Evolutionary conservation across 148 eudicot species (phyloP).

Genomic region (Suaeda aralocaspica): DNA sequence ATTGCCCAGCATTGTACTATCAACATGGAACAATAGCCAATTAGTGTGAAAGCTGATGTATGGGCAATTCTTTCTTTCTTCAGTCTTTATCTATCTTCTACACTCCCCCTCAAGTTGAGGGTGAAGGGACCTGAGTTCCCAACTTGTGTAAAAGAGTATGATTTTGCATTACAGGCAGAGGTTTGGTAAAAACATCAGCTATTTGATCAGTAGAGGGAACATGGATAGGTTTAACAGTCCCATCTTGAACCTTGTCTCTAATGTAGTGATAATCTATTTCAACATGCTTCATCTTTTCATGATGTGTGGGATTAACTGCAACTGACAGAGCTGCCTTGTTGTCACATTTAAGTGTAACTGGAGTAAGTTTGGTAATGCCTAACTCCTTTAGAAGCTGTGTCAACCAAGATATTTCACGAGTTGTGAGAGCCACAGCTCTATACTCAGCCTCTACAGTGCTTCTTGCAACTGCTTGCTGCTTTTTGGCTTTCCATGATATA

Average conservation of each 20-base stretch:
- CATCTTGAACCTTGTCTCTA: background rate
- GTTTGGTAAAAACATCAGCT: background rate
- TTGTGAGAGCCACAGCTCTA: background rate
- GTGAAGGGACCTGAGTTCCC: background rate
- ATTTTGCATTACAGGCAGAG: background rate
- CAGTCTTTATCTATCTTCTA: too few relatives aligned
- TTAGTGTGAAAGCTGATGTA: too few relatives aligned
- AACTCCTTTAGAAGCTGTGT: background rate
- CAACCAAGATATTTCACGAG: constrained; percentile 4
- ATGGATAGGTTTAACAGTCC: too few relatives aligned
- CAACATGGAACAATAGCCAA: too few relatives aligned
- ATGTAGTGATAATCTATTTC: background rate
- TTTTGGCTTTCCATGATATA: background rate
- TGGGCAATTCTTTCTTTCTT: too few relatives aligned
- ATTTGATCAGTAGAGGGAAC: background rate
- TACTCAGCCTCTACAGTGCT: background rate
- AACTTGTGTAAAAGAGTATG: background rate
- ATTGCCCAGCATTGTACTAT: too few relatives aligned
- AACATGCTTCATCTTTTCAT: constrained; percentile 11
- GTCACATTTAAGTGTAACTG: constrained; percentile 2
- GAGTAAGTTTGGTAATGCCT: background rate
- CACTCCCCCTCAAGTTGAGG: constrained; percentile 9
- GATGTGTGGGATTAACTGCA: background rate
- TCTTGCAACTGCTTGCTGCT: background rate
- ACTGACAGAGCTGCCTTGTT: too few relatives aligned